Evolutionary conservation across 169 alveolate genomes (phyloP), one percentile per base, ranked within the genome.

Genomic region (Plasmodium falciparum): DNA sequence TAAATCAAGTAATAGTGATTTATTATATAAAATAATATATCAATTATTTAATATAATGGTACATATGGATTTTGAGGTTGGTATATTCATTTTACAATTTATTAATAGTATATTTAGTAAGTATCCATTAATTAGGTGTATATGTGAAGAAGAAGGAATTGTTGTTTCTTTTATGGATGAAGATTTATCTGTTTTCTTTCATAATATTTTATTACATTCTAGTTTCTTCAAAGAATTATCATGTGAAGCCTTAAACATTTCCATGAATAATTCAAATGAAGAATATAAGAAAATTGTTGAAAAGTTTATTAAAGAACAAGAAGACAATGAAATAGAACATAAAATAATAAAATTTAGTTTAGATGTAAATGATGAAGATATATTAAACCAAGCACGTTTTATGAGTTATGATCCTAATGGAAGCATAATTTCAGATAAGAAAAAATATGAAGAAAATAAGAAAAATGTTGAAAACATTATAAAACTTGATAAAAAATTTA

Each of bases 51-150:
- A 70, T 65, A 59, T 85, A 22, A 15, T 86, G 1, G 3, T 85
- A 54, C 92, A 85, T 65, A n/a, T 86, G 45, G 92, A 85, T 52
- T 85, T 71, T 71, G 24, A 59, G 43, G 59, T 85, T 8, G 71
- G 88, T 6, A 58, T 70, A 24, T 20, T 50, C 22, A 43, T 85
- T 85, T 63, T 85, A 26, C 47, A 63, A 15, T 2, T 71, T n/a
- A 3, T 85, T 13, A 50, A 62, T 5, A 22, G 6, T 3, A 71
- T 85, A 61, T 47, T 85, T 0, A 45, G 9, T 13, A 85, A 43
- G 12, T 70, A 59, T 45, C 92, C 92, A 1, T 65, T 85, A 17
- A 67, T 85, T 22, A 71, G 45, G 22, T 33, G 74, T 9, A 71
- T 71, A 71, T 56, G 71, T 13, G 92, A 85, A 45, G 17, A 71